A percentile compares a stretch with the other conserved stretches of the same genome.
Conservation (phyloP, 2,329 filamentous ascomycete species). For the Tolypocladium album region DNA sequence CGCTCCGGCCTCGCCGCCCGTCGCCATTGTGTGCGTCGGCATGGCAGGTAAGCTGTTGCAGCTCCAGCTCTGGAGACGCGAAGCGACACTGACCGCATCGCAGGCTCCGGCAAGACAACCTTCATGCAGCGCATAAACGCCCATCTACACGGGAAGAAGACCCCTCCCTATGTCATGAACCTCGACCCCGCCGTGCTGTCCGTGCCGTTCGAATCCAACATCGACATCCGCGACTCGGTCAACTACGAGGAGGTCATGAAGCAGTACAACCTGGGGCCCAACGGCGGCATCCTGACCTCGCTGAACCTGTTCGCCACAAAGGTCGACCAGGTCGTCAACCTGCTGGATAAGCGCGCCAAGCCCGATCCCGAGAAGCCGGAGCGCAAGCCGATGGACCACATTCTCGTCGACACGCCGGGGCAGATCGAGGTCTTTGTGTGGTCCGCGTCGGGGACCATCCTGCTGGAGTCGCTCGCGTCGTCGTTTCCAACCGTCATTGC, state of each 20-base stretch:
- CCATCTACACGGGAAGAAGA: constrained; percentile 70
- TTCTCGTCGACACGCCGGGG: constrained; percentile 89
- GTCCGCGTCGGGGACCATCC: constrained; percentile 89
- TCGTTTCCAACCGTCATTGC: constrained; percentile 95
- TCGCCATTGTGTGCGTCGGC: constrained; percentile 79
- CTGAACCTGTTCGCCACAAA: constrained; percentile 97
- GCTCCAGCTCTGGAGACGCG: not conserved
- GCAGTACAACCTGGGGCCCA: constrained; percentile 94
- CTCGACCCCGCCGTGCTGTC: constrained; percentile 90
- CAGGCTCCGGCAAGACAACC: constrained; percentile 95
- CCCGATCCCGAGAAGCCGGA: constrained; percentile 50
- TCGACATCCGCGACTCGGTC: constrained; percentile 96
- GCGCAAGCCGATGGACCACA: constrained; percentile 61
- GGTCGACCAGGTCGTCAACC: constrained; percentile 82
- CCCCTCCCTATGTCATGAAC: constrained; percentile 90
- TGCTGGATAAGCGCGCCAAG: constrained; percentile 79
- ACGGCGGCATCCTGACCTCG: constrained; percentile 91
- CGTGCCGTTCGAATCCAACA: constrained; percentile 92
- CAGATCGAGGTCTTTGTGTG: constrained; percentile 99
- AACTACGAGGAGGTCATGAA: constrained; percentile 99
- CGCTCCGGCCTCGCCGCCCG: constrained; percentile 10
- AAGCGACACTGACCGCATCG: not conserved
- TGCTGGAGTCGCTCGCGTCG: constrained; percentile 84
- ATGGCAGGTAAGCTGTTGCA: constrained; percentile 63
- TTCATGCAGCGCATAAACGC: constrained; percentile 99